Percentiles rank a stretch among this genome's conserved stretches.
These are phyloP conservation scores for Clarireedia sp. DNA, from an alignment of 2,329 filamentous ascomycete genomes.

Conservation along the genomic window DNA sequence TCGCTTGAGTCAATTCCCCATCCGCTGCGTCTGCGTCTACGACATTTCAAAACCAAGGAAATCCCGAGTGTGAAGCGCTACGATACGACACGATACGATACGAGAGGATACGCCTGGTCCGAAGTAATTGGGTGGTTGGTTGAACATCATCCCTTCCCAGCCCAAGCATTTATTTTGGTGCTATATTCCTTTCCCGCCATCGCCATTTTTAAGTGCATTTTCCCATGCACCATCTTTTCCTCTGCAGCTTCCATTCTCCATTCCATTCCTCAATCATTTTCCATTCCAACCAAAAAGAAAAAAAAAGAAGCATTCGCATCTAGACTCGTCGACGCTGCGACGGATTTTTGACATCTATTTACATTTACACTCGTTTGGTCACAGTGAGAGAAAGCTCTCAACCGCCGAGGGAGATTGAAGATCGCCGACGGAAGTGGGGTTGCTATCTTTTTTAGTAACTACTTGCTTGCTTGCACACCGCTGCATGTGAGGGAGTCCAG, in stretches of 20 bases:
- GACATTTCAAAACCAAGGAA: too few relatives aligned
- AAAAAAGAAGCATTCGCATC: neutral
- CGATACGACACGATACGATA: neutral
- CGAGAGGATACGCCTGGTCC: neutral
- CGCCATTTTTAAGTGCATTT: neutral
- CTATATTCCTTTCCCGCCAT: neutral
- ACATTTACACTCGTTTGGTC: neutral
- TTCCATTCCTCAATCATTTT: neutral
- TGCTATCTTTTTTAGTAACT: neutral
- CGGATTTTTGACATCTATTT: neutral
- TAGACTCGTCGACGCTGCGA: neutral
- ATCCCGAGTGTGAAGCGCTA: neutral
- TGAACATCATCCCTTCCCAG: neutral
- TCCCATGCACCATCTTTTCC: neutral
- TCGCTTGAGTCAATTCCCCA: too few relatives aligned
- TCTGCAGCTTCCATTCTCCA: neutral
- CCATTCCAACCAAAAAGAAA: neutral
- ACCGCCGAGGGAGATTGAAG: too few relatives aligned
- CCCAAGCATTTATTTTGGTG: neutral
- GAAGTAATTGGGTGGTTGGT: neutral
- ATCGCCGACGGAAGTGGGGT: neutral
- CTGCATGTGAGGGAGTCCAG: constrained; percentile 6
- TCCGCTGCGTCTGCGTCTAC: too few relatives aligned
- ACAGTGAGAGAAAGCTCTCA: too few relatives aligned
- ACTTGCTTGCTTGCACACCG: neutral